These are phyloP conservation scores for Colletotrichum cordylinicola DNA, from an alignment of 2,329 filamentous ascomycete genomes.

Conservation along the genomic window DNA sequence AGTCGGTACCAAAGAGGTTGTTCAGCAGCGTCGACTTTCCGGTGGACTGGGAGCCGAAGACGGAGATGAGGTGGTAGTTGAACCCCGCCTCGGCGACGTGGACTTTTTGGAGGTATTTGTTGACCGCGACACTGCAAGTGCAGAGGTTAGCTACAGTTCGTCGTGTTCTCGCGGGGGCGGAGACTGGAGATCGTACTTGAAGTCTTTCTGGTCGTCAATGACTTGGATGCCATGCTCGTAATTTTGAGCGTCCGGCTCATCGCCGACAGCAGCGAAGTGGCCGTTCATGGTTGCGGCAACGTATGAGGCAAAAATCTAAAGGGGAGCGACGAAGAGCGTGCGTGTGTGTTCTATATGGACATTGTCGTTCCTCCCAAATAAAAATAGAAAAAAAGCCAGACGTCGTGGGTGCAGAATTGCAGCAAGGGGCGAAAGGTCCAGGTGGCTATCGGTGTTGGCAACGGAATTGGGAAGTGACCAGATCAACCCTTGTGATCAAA, in stretches of 20 bases:
- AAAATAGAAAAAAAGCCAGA: not conserved
- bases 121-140: constrained; percentile 70
- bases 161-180: not conserved
- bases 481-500: constrained; percentile 21
- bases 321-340: not conserved
- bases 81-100: constrained; percentile 88
- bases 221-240: constrained; percentile 97
- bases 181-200: constrained; percentile 74
- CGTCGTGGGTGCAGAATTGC: not conserved
- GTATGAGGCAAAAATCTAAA: constrained; percentile 6
- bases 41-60: constrained; percentile 98
- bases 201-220: constrained; percentile 93
- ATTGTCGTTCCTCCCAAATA: constrained; percentile 7
- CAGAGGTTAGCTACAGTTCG: not conserved
- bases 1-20: constrained; percentile 92
- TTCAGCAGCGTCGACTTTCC: constrained; percentile 98
- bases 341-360: constrained; percentile 8
- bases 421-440: constrained; percentile 7
- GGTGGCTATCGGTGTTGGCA: constrained; percentile 10
- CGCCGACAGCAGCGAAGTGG: constrained; percentile 78
- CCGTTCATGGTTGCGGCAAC: constrained; percentile 68
- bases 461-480: constrained; percentile 17
- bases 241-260: constrained; percentile 65
- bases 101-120: constrained; percentile 80
- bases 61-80: constrained; percentile 99